Evolutionary conservation across 176 grass and related monocot species (phyloP).

Genomic region (Chloris gayana): DNA sequence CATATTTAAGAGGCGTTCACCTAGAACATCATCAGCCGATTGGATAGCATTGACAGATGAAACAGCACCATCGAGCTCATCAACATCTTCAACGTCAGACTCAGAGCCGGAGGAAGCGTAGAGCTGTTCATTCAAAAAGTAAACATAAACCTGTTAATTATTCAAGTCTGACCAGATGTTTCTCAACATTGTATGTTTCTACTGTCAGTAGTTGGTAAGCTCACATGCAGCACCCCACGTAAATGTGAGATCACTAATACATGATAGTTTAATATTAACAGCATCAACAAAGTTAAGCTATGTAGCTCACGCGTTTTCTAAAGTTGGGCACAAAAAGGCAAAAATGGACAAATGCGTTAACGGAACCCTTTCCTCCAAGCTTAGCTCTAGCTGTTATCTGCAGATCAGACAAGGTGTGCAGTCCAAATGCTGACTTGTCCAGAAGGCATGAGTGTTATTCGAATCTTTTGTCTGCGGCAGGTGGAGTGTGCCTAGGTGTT

Average conservation of each 20-base stretch:
- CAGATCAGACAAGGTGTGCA: neutral
- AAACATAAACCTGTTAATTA: constrained; percentile 35
- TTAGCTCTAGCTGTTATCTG: neutral
- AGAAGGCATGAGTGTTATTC: neutral
- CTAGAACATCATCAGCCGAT: constrained; percentile 48
- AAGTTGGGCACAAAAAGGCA: neutral
- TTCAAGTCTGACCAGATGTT: constrained; percentile 13
- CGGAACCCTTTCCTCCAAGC: neutral
- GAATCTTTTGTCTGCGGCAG: neutral
- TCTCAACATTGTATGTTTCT: constrained; percentile 20
- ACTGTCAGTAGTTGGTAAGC: constrained; percentile 4
- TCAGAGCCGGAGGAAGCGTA: constrained; percentile 59
- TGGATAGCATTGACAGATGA: constrained; percentile 36
- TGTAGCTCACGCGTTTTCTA: constrained; percentile 16
- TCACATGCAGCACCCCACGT: neutral
- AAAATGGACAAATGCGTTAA: neutral
- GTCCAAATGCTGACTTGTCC: neutral
- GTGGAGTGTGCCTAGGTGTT: neutral
- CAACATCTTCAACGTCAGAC: constrained; percentile 59
- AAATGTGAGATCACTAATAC: constrained; percentile 3
- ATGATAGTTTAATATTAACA: constrained; percentile 20
- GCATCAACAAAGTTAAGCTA: neutral
- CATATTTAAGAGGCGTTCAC: constrained; percentile 57
- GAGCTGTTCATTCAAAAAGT: constrained; percentile 53
- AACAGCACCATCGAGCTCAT: constrained; percentile 41